Evolutionary conservation across 169 alveolate genomes (phyloP), one percentile per base, ranked within the genome.

Genomic region (Miamiensis avidus): DNA sequence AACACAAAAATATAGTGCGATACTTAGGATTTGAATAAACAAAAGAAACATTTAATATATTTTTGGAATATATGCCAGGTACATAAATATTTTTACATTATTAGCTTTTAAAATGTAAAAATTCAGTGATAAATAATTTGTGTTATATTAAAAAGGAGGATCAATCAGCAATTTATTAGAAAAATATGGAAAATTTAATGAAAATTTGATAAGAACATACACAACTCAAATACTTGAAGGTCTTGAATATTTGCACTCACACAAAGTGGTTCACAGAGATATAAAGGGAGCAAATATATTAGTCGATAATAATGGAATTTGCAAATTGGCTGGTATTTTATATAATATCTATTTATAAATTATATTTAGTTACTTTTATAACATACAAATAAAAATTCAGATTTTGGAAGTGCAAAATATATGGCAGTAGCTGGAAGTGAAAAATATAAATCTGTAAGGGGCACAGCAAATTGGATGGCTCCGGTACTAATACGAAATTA

Each of bases 271-370:
- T 31, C 97, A 94, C 84, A 86, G 96, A 86, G 96, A 92, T 82
- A 85, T 94, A n/a, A 94, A 94, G 87, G 92, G 96, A 0, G 98
- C 94, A 15, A 95, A 95, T 84, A 89, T 95, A 31, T 84, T 95
- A 72, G 92, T 95, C 64, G 94, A 91, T 11, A 87, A 91, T 77
- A 90, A 93, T 74, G 95, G 96, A 31, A 88, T 88, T 28, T 91
- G 94, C 29, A 95, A 95, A 92, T 82, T 95, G 32, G 93, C 96
- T 32, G 96, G 90, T 88, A 84, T 87, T 83, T 90, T 91, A 0
- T n/a, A n/a, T n/a, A n/a, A n/a, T n/a, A n/a, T n/a, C n/a, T 84
- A 84, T 83, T 83, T 88, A 72, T 88, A 77, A 32, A 31, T 87
- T 69, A 82, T 76, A 82, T 89, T 77, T 34, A 87, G 29, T 78